These are phyloP conservation scores for Myxozyma kluyveri DNA, from an alignment of 805 yeast genomes.

Conservation along the genomic window DNA sequence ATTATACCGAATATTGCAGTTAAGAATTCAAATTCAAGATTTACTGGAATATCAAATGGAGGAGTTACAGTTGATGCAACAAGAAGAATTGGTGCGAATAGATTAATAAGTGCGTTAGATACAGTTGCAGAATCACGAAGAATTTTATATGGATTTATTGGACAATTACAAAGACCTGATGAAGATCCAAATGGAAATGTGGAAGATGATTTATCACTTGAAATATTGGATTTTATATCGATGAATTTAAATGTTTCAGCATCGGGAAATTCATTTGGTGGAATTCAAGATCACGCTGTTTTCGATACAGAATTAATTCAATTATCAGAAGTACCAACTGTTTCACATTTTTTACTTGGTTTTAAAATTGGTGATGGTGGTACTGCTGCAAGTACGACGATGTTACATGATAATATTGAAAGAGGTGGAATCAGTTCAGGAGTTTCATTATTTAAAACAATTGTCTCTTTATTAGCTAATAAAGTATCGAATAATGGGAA, in stretches of 20 bases:
- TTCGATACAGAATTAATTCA: constrained; percentile 32
- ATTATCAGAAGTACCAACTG: constrained; percentile 45
- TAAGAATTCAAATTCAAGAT: constrained; percentile 4
- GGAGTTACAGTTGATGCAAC: constrained; percentile 5
- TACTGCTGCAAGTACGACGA: constrained; percentile 42
- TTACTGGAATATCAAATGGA: no score
- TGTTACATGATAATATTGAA: constrained; percentile 33
- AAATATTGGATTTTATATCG: constrained; percentile 59
- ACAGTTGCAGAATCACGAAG: constrained; percentile 75
- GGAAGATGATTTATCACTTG: constrained; percentile 45
- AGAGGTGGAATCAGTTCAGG: constrained; percentile 51
- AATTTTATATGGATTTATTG: constrained; percentile 68
- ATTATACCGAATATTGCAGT: constrained; percentile 14
- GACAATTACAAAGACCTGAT: constrained; percentile 56
- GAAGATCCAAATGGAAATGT: constrained; percentile 39
- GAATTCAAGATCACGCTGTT: constrained; percentile 5
- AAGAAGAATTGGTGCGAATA: constrained; percentile 46
- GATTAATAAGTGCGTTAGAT: constrained; percentile 66
- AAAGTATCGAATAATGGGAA: not conserved
- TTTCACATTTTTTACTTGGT: constrained; percentile 77
- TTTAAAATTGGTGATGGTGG: constrained; percentile 56
- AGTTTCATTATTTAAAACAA: constrained; percentile 54
- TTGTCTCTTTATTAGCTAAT: constrained; percentile 50
- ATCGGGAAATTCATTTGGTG: not conserved
- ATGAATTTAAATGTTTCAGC: constrained; percentile 34